A percentile compares a stretch with the other conserved stretches of the same genome.
These are phyloP conservation scores for Clarireedia paspali DNA, from an alignment of 2,329 filamentous ascomycete species.

Conservation along the genomic window DNA sequence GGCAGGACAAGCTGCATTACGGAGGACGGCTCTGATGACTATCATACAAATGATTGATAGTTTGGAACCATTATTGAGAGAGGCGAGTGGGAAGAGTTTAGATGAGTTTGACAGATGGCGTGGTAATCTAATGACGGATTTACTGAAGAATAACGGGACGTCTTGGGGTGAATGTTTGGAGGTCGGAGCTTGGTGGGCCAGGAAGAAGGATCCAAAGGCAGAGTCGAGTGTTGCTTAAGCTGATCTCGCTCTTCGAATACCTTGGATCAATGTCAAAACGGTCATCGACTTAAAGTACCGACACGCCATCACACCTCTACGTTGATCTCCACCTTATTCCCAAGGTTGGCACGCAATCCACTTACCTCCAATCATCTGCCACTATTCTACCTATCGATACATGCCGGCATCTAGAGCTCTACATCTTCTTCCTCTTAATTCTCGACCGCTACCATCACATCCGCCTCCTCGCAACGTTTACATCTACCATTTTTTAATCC, in stretches of 20 bases:
- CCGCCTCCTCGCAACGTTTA: no score
- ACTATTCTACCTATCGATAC: no score
- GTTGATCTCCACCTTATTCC: neutral
- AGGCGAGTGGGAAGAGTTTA: constrained; percentile 76
- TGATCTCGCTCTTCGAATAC: no score
- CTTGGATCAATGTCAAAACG: no score
- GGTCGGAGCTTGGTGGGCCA: constrained; percentile 82
- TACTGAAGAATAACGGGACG: constrained; percentile 71
- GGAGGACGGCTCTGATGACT: constrained; percentile 72
- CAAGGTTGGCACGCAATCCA: no score
- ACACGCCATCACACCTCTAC: neutral
- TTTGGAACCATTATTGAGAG: constrained; percentile 73
- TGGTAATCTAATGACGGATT: constrained; percentile 75
- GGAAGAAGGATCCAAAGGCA: constrained; percentile 61
- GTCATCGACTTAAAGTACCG: no score
- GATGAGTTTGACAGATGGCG: constrained; percentile 93
- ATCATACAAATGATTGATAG: constrained; percentile 79
- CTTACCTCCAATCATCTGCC: neutral
- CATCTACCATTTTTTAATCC: no score
- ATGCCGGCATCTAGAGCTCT: no score
- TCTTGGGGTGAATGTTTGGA: constrained; percentile 80
- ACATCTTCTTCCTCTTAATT: no score
- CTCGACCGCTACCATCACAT: no score
- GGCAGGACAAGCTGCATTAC: constrained; percentile 64
- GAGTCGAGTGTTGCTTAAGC: neutral